Base-by-base conservation (phyloP, 257 asterid species). In the Jacaranda copaia region DNA sequence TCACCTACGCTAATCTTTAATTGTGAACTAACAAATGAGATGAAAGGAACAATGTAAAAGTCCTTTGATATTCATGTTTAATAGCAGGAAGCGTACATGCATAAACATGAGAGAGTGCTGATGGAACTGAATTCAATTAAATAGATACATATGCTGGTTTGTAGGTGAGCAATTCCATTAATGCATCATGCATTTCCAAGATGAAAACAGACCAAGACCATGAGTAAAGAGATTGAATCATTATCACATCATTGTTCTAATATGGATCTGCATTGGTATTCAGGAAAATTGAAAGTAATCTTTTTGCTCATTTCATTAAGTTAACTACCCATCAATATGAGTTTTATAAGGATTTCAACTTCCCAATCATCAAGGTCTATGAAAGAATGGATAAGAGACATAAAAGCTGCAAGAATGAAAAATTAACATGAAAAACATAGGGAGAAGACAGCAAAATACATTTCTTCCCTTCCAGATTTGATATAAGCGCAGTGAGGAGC, bases 381-480 rank as follows among this genome's bases (percentile, higher is more conserved):
- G 11, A 5, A 56, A 5, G 48, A 39, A 70, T 4, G 13, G 16
- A 4, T 7, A 12, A 56, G 2, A 32, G 14, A 19, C 14, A 40
- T 20, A 11, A 13, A 39, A 49, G 59, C 18, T 20, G 20, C 19
- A 2, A 72, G 40, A 57, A 12, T 9, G 43, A 57, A 38, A 46
- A 25, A 57, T 2, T 25, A 5, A 65, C 18, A 56, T 59, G 6
- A 8, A 67, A 55, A 42, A 4, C 15, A 57, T 3, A 64, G 39
- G 15, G 15, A 25, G 20, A 51, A 57, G 53, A 4, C 10, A 3
- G 40, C 4, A 6, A 62, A 87, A n/a, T 79, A 88, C 92, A 76
- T 88, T 88, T 73, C 87, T 84, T 71, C 92, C 92, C 80, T 80
- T 81, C 92, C 92, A 85, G 56, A 76, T 73, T 84, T 88, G 88